Evolutionary conservation across 169 alveolate genomes (phyloP).

Genomic region (Blepharisma undulans): DNA sequence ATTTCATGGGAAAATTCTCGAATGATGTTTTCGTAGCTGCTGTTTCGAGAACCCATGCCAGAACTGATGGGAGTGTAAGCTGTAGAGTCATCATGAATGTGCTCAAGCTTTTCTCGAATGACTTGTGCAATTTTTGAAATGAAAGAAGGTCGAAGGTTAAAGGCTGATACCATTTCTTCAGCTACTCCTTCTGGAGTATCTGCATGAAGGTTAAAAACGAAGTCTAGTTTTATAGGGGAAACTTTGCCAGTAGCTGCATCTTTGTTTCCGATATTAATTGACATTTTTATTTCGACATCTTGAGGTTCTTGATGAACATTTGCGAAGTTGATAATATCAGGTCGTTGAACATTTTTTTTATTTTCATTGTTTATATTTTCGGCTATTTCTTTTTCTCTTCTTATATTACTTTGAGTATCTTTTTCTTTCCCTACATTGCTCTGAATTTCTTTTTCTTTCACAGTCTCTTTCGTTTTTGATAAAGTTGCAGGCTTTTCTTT

Average conservation of each 20-base stretch:
- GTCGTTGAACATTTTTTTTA: background rate
- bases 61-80: background rate
- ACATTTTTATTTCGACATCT: background rate
- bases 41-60: background rate
- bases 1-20: background rate
- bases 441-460: background rate
- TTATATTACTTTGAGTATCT: background rate
- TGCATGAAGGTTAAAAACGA: background rate
- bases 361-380: background rate
- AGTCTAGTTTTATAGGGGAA: background rate
- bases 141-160: background rate
- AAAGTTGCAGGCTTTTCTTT: background rate
- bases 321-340: background rate
- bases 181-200: slow-evolving; percentile 33
- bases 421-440: background rate
- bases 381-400: background rate
- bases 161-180: background rate
- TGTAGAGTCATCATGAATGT: background rate
- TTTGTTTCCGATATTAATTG: background rate
- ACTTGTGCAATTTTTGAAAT: background rate
- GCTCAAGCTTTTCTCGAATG: background rate
- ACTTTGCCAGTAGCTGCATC: background rate
- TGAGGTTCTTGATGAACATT: background rate
- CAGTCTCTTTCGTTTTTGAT: background rate
- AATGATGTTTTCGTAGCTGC: background rate